These are phyloP conservation scores for Aspergillus ellipticus DNA, from an alignment of 495 filamentous ascomycete species.

Conservation along the genomic window DNA sequence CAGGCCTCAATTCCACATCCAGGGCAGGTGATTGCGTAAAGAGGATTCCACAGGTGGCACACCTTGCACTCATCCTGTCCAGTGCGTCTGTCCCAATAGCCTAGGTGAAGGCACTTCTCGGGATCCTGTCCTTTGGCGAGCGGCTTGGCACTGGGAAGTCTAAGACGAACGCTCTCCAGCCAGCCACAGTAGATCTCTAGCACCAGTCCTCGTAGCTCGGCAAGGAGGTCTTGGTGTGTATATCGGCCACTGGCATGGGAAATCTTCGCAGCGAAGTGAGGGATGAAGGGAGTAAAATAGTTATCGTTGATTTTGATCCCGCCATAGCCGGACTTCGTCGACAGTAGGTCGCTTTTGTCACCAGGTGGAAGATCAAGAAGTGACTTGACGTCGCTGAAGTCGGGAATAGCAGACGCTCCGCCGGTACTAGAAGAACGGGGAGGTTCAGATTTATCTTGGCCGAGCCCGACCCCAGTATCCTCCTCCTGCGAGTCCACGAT, in stretches of 20 bases:
- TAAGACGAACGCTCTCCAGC: slow-evolving; percentile 19
- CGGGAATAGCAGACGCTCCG: no score
- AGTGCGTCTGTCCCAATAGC: slow-evolving; percentile 28
- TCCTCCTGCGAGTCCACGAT: no score
- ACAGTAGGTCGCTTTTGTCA: not conserved
- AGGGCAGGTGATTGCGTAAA: slow-evolving; percentile 31
- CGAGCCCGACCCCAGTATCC: no score
- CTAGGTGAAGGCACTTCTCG: slow-evolving; percentile 26
- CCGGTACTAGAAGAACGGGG: no score
- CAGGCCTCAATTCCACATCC: slow-evolving; percentile 31
- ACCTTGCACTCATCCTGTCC: slow-evolving; percentile 20
- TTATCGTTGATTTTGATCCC: not conserved
- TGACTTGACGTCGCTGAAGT: slow-evolving; percentile 12
- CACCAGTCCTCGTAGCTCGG: slow-evolving; percentile 28
- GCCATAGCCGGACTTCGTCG: not conserved
- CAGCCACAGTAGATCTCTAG: slow-evolving; percentile 28
- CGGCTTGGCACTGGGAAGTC: slow-evolving; percentile 8
- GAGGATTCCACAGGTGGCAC: slow-evolving; percentile 31
- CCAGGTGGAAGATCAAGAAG: no score
- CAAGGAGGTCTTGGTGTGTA: slow-evolving; percentile 20
- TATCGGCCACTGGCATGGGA: slow-evolving; percentile 19
- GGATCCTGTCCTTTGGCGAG: not conserved
- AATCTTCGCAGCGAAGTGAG: slow-evolving; percentile 27
- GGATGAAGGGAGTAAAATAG: slow-evolving; percentile 19
- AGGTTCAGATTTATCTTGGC: no score